phyloP scores from a whole-genome alignment of 257 asterid genomes.

The Solanum neorickii region DNA sequence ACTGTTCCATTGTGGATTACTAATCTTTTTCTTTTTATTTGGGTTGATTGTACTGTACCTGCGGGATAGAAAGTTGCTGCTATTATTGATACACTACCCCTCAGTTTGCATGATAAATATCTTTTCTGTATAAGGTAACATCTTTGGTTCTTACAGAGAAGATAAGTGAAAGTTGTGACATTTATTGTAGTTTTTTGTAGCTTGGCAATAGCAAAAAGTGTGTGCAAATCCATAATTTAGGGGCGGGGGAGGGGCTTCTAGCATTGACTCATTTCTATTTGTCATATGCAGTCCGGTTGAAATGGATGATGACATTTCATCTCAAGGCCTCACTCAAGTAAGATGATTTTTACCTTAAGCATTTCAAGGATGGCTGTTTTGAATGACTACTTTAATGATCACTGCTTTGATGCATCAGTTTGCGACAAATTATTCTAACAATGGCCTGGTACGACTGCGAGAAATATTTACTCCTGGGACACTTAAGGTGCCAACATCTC shows the following conservation, averaged over 20 bases:
- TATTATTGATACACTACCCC: slow-evolving; percentile 78
- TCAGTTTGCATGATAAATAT: slow-evolving; percentile 62
- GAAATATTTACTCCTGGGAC: slow-evolving; percentile 92
- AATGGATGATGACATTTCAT: slow-evolving; percentile 67
- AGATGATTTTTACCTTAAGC: slow-evolving; percentile 2
- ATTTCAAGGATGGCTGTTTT: neutral
- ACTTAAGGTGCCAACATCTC: slow-evolving; percentile 65
- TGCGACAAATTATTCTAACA: slow-evolving; percentile 62
- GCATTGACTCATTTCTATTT: slow-evolving; percentile 4
- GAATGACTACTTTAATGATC: neutral
- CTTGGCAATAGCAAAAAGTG: neutral
- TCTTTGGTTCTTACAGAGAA: neutral
- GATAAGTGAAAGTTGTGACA: neutral
- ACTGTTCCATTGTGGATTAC: neutral
- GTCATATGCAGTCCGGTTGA: slow-evolving; percentile 74
- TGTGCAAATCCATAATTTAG: neutral
- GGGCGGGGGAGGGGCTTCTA: neutral
- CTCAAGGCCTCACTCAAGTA: slow-evolving; percentile 93
- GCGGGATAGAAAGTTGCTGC: slow-evolving; percentile 75
- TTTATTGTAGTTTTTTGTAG: neutral
- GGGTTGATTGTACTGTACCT: slow-evolving; percentile 6
- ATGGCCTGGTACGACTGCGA: slow-evolving; percentile 52
- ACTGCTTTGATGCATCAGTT: slow-evolving; percentile 39
- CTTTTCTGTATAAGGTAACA: slow-evolving; percentile 72
- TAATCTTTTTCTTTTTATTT: neutral